These are phyloP conservation scores for Tetracladium marchalianum DNA, from an alignment of 495 filamentous ascomycete genomes.

Conservation along the genomic window DNA sequence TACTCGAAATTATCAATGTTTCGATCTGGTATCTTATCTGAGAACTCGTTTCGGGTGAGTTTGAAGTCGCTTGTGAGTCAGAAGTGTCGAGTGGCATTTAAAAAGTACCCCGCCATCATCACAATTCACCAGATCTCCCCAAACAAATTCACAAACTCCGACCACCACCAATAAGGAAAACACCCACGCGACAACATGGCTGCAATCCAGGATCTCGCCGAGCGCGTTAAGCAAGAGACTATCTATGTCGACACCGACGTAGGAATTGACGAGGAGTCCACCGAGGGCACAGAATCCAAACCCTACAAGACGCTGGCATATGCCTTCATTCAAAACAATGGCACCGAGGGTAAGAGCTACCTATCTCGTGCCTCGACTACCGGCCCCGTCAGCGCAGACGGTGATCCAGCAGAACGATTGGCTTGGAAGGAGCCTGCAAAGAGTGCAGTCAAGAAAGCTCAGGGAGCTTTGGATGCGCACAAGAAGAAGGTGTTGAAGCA, in stretches of 20 bases:
- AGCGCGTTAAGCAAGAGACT: conserved; percentile 26
- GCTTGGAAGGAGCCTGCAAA: conserved; percentile 79
- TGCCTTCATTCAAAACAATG: conserved; percentile 64
- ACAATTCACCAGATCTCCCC: background rate
- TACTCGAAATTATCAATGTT: no score
- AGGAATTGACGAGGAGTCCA: conserved; percentile 57
- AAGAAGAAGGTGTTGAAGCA: conserved; percentile 72
- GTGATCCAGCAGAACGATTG: conserved; percentile 37
- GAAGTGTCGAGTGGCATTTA: no score
- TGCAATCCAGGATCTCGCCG: conserved; percentile 16
- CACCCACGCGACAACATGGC: conserved; percentile 16
- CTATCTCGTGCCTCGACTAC: conserved; percentile 58
- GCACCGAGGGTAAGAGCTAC: conserved; percentile 49
- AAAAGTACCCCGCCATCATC: no score
- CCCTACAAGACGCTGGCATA: conserved; percentile 75
- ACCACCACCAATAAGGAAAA: conserved; percentile 9
- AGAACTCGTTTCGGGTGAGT: no score
- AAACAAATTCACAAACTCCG: conserved; percentile 6
- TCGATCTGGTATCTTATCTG: no score
- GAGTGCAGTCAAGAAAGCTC: conserved; percentile 73
- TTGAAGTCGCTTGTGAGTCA: no score
- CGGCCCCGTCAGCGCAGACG: conserved; percentile 50
- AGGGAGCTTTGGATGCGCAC: conserved; percentile 57
- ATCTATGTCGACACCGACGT: conserved; percentile 73
- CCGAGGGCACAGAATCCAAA: conserved; percentile 56